These are phyloP conservation scores for Akebia trifoliata DNA, from an alignment of 164 flowering plant species.

Conservation along the genomic window DNA sequence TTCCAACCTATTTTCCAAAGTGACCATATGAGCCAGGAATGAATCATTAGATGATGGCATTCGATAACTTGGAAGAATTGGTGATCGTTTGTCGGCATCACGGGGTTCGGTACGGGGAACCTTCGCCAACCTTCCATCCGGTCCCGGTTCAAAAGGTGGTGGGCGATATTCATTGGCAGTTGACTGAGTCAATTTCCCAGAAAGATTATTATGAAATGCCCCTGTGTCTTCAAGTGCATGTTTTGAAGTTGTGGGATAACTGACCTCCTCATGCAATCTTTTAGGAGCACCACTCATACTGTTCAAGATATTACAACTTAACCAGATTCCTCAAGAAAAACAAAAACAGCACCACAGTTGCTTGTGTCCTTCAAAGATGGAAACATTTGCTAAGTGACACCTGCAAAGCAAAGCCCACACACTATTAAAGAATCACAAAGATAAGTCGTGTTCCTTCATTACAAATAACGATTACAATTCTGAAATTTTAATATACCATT, in stretches of 20 bases:
- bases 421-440: no score
- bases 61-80: constrained; percentile 41
- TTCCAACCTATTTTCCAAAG: constrained; percentile 53
- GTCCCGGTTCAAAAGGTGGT: constrained; percentile 35
- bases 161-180: constrained; percentile 36
- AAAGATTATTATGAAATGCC: constrained; percentile 18
- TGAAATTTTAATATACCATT: no score
- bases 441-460: no score
- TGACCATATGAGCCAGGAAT: constrained; percentile 32
- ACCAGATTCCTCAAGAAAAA: background rate
- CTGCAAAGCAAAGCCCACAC: no score
- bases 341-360: no score
- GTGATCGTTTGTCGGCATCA: constrained; percentile 58
- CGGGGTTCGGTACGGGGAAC: constrained; percentile 52
- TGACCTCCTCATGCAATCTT: constrained; percentile 53
- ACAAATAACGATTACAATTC: no score
- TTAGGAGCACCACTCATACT: constrained; percentile 62
- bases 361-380: no score
- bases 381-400: no score
- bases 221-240: constrained; percentile 40
- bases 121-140: constrained; percentile 57
- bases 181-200: constrained; percentile 25
- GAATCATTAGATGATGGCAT: constrained; percentile 40
- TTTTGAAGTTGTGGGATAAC: constrained; percentile 39
- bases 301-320: constrained; percentile 4